Evolutionary conservation across 306 rosid genomes (phyloP).

Genomic region (Casuarina glauca): DNA sequence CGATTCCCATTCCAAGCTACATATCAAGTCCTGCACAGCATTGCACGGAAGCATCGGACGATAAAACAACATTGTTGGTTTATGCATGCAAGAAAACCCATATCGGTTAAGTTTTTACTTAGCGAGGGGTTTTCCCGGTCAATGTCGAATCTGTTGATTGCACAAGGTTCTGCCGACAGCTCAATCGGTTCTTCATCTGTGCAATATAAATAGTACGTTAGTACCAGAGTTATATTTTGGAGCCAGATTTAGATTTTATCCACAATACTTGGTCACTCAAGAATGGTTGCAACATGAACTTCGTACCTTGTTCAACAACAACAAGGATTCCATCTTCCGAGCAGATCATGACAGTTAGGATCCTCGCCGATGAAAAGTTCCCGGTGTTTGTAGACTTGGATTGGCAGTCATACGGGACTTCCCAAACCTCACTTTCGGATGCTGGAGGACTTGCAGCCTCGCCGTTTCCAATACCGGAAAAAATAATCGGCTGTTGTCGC

Average conservation of each 20-base stretch:
- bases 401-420: slow-evolving; percentile 78
- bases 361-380: slow-evolving; percentile 62
- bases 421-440: slow-evolving; percentile 97
- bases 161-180: slow-evolving; percentile 87
- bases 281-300: slow-evolving; percentile 13
- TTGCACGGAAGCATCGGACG: slow-evolving; percentile 24
- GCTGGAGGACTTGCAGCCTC: slow-evolving; percentile 42
- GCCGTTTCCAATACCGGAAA: slow-evolving; percentile 66
- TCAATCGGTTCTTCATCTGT: slow-evolving; percentile 75
- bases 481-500: slow-evolving; percentile 81
- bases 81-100: slow-evolving; percentile 6
- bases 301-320: slow-evolving; percentile 74
- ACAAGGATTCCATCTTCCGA: slow-evolving; percentile 93
- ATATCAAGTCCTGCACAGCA: slow-evolving; percentile 74
- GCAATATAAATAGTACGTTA: slow-evolving; percentile 19
- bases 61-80: not conserved
- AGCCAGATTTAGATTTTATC: slow-evolving; percentile 19
- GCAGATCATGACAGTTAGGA: slow-evolving; percentile 84
- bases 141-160: slow-evolving; percentile 88
- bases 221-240: too few species aligned
- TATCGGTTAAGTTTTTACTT: slow-evolving; percentile 33
- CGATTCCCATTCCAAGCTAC: slow-evolving; percentile 94
- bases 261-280: slow-evolving; percentile 9
- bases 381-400: slow-evolving; percentile 47
- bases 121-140: slow-evolving; percentile 77